Base-by-base conservation (phyloP, 208 protist species). In the Acanthamoeba polyphaga region DNA sequence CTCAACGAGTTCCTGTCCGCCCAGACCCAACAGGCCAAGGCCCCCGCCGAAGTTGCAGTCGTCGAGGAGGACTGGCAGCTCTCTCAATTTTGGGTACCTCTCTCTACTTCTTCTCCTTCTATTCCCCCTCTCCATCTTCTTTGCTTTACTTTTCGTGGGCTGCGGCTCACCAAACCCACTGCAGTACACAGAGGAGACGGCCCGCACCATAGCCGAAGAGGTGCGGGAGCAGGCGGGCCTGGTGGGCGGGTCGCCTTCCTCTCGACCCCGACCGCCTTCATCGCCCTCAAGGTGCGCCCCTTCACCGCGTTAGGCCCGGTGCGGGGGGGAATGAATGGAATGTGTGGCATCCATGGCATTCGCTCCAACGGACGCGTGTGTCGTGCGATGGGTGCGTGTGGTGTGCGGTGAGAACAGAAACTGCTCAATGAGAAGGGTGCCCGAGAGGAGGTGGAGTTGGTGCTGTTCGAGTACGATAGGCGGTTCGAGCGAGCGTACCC, bases 61-160 rank as follows among this genome's bases (percentile, higher is more conserved):
- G 76, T 85, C 46, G 76, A 85, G 5, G 76, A 85, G 43, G 76
- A 85, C 76, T 85, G 76, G 76, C 76, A 85, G 27, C 76, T 85
- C 5, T 85, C 76, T 58, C 76, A 85, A 38, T 85, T 85, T 85
- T 85, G 76, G 76, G 76, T 85, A 32, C 76, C 3, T 3, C 3
- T 3, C 38, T 3, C 38, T 38, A 38, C 38, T 38, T 38, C 38
- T 38, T 38, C 38, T 3, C 3, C 38, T 38, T 38, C n/a, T n/a
- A n/a, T n/a, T n/a, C n/a, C n/a, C n/a, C n/a, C n/a, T n/a, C n/a
- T n/a, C n/a, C n/a, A 38, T 38, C 38, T 38, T 38, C 38, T 38
- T 38, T 38, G 38, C 38, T 38, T 38, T 38, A 38, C 38, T 38
- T 38, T 38, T 38, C 38, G 1, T 1, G 38, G 38, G 38, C 38